Conservation (phyloP, 2,329 filamentous ascomycete species). For the Penicillium sp. region DNA sequence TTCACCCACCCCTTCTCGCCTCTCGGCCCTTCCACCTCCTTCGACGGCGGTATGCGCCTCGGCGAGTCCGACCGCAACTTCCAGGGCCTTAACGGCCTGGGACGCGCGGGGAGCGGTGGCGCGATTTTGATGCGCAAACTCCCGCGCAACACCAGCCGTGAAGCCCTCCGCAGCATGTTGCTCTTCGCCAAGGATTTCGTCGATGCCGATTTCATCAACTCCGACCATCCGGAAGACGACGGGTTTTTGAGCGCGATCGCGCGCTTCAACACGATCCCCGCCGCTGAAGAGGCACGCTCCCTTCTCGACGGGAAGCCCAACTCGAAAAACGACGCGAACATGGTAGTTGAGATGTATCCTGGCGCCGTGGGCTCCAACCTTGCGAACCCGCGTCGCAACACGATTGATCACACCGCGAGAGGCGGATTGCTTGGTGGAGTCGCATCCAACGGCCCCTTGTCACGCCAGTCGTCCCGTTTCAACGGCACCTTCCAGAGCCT, state of each 20-base stretch:
- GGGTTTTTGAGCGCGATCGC: slow-evolving; percentile 59
- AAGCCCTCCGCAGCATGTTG: slow-evolving; percentile 61
- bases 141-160: slow-evolving; percentile 57
- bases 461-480: slow-evolving; percentile 58
- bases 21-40: slow-evolving; percentile 37
- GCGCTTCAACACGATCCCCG: slow-evolving; percentile 55
- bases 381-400: slow-evolving; percentile 46
- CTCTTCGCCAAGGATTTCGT: slow-evolving; percentile 64
- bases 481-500: slow-evolving; percentile 61
- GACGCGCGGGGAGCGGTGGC: slow-evolving; percentile 31
- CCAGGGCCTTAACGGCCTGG: slow-evolving; percentile 37
- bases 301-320: slow-evolving; percentile 63
- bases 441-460: slow-evolving; percentile 40
- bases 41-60: slow-evolving; percentile 39
- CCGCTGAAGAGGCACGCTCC: slow-evolving; percentile 59
- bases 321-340: slow-evolving; percentile 58
- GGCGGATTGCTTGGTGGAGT: slow-evolving; percentile 34
- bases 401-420: slow-evolving; percentile 51
- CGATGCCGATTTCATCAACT: slow-evolving; percentile 57
- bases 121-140: slow-evolving; percentile 59
- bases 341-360: slow-evolving; percentile 56
- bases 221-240: slow-evolving; percentile 56
- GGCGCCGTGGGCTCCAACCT: slow-evolving; percentile 35
- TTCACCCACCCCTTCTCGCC: slow-evolving; percentile 41
- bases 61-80: slow-evolving; percentile 36